Evolutionary conservation across 805 yeast species (phyloP).

Genomic region (Starmerella vitae): DNA sequence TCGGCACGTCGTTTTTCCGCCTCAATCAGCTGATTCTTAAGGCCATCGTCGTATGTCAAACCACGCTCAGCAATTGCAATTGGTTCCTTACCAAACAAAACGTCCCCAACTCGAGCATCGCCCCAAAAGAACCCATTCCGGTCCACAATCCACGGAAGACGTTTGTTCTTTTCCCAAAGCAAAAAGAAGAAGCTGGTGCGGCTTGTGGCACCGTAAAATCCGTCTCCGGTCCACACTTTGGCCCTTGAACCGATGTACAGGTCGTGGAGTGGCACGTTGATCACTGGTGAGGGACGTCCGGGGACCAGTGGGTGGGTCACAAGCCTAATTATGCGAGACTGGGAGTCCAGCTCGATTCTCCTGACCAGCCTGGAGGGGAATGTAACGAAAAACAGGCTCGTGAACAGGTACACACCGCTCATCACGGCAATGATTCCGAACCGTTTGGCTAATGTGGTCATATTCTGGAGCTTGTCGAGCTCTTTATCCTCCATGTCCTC

Average conservation of each 20-base stretch:
- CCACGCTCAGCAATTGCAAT: constrained; percentile 66
- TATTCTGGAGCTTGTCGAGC: constrained; percentile 31
- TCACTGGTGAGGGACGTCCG: constrained; percentile 61
- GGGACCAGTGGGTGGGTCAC: constrained; percentile 68
- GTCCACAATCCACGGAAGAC: constrained; percentile 64
- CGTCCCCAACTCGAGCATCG: constrained; percentile 74
- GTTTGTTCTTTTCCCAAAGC: constrained; percentile 42
- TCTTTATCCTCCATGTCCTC: constrained; percentile 36
- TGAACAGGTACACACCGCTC: constrained; percentile 29
- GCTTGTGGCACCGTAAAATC: constrained; percentile 74
- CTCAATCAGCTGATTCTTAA: constrained; percentile 37
- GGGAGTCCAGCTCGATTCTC: constrained; percentile 63
- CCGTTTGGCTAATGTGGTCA: constrained; percentile 28
- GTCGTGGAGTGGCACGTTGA: constrained; percentile 46
- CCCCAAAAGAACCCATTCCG: constrained; percentile 88
- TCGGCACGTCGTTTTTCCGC: constrained; percentile 38
- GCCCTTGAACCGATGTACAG: constrained; percentile 45
- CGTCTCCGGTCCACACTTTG: constrained; percentile 75
- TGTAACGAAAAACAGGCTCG: constrained; percentile 34
- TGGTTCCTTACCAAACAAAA: constrained; percentile 65
- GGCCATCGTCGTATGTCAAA: constrained; percentile 45
- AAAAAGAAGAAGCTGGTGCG: constrained; percentile 60
- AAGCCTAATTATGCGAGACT: constrained; percentile 41
- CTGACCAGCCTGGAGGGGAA: constrained; percentile 61
- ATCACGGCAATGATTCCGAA: constrained; percentile 29